Evolutionary conservation across 2,329 filamentous ascomycete species (phyloP).

Genomic region (Sarocladium brachiariae): DNA sequence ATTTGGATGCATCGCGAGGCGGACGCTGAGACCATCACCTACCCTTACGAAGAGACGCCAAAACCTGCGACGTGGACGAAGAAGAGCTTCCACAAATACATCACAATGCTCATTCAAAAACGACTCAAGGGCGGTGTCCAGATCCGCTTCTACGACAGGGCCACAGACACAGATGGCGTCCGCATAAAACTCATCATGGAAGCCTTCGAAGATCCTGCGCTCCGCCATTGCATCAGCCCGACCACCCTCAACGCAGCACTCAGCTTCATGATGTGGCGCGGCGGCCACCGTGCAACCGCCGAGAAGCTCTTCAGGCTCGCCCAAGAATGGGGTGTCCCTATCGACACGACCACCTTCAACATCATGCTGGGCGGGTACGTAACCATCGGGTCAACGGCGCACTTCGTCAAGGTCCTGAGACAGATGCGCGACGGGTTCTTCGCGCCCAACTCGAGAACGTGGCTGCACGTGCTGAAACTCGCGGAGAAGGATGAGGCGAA

Average conservation of each 20-base stretch:
- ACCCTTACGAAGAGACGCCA: slow-evolving; percentile 31
- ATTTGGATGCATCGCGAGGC: slow-evolving; percentile 26
- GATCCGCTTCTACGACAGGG: slow-evolving; percentile 27
- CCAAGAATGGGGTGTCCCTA: slow-evolving; percentile 28
- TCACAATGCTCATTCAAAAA: slow-evolving; percentile 33
- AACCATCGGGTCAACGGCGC: slow-evolving; percentile 29
- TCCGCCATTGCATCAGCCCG: slow-evolving; percentile 28
- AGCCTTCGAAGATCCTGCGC: slow-evolving; percentile 30
- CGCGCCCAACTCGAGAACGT: slow-evolving; percentile 37
- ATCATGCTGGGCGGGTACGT: slow-evolving; percentile 36
- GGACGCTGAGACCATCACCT: slow-evolving; percentile 15
- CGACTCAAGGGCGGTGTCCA: slow-evolving; percentile 26
- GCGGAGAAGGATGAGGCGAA: slow-evolving; percentile 53
- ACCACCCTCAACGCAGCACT: slow-evolving; percentile 36
- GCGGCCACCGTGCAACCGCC: slow-evolving; percentile 27
- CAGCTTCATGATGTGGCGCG: slow-evolving; percentile 30
- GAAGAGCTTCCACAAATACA: slow-evolving; percentile 34
- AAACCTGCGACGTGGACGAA: slow-evolving; percentile 35
- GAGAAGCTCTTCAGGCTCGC: slow-evolving; percentile 30
- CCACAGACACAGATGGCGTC: slow-evolving; percentile 28
- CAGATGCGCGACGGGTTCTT: slow-evolving; percentile 34
- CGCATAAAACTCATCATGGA: slow-evolving; percentile 31
- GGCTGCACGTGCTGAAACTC: slow-evolving; percentile 41
- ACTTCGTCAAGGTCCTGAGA: slow-evolving; percentile 33
- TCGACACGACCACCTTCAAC: slow-evolving; percentile 42